Conservation (phyloP, 306 rosid genomes). For the Sicyos edulis region DNA sequence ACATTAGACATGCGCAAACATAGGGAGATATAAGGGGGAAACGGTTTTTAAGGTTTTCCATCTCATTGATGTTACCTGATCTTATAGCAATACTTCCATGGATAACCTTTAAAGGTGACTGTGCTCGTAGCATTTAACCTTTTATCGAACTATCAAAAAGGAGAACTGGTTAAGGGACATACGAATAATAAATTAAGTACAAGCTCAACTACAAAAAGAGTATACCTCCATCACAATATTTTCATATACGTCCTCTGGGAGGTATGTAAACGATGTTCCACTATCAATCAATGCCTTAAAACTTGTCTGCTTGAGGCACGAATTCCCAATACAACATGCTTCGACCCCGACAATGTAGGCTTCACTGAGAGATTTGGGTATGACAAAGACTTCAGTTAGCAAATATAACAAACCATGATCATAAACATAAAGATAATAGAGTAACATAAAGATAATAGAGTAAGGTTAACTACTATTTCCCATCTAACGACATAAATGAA, state of each 20-base stretch:
- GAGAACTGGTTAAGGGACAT: slow-evolving; percentile 25
- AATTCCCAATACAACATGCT: slow-evolving; percentile 55
- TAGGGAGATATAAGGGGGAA: not conserved
- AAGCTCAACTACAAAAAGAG: slow-evolving; percentile 14
- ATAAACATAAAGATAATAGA: slow-evolving; percentile 2
- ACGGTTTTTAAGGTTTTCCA: not conserved
- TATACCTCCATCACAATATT: slow-evolving; percentile 64
- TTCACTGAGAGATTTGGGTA: slow-evolving; percentile 41
- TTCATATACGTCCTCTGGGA: slow-evolving; percentile 63
- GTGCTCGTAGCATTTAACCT: slow-evolving; percentile 59
- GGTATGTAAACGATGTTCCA: slow-evolving; percentile 85
- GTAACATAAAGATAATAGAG: too few relatives aligned
- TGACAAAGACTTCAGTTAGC: slow-evolving; percentile 6
- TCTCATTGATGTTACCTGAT: slow-evolving; percentile 44
- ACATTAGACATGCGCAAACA: not conserved
- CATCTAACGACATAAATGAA: slow-evolving; percentile 62
- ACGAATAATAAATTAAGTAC: slow-evolving; percentile 23
- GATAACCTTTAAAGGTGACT: slow-evolving; percentile 41
- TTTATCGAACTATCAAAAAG: slow-evolving; percentile 54
- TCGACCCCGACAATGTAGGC: slow-evolving; percentile 72
- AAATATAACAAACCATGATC: slow-evolving; percentile 13
- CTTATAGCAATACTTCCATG: slow-evolving; percentile 82
- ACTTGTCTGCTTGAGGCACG: slow-evolving; percentile 55
- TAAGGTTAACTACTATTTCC: slow-evolving; percentile 48
- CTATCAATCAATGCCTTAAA: slow-evolving; percentile 77